phyloP scores from a whole-genome alignment of 306 rosid genomes.

The Malus asiatica region DNA sequence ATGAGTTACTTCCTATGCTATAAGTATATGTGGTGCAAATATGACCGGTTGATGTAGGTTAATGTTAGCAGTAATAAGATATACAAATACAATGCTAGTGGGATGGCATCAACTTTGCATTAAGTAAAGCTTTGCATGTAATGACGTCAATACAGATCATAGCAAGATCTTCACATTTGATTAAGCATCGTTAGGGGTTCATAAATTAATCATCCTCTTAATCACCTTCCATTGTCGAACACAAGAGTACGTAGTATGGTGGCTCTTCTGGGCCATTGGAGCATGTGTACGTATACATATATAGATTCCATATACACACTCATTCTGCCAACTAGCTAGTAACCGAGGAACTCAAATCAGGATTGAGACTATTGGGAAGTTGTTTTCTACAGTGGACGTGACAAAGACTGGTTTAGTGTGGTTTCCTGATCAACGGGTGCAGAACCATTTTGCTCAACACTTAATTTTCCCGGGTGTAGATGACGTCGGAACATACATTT shows the following conservation, averaged over 20 bases:
- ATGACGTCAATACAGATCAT: neutral
- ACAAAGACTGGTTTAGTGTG: slow-evolving; percentile 38
- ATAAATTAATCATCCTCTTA: neutral
- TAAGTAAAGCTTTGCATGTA: neutral
- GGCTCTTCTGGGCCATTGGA: slow-evolving; percentile 8
- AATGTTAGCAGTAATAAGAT: neutral
- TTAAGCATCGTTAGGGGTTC: neutral
- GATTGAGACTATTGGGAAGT: slow-evolving; percentile 31
- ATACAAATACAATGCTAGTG: neutral
- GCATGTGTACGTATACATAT: neutral
- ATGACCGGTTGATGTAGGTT: neutral
- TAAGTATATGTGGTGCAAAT: neutral
- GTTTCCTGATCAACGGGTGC: slow-evolving; percentile 2
- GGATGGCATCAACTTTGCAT: neutral
- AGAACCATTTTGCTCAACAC: slow-evolving; percentile 30
- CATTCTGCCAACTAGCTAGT: slow-evolving; percentile 3
- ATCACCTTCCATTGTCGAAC: slow-evolving; percentile 1
- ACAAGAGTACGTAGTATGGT: neutral
- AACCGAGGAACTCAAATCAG: slow-evolving; percentile 11
- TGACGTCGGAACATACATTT: slow-evolving; percentile 50
- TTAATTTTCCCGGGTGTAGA: slow-evolving; percentile 27
- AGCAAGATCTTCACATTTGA: neutral
- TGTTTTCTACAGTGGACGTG: slow-evolving; percentile 31
- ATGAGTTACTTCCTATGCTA: neutral
- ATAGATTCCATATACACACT: slow-evolving; percentile 25